Base-by-base conservation (phyloP, 192 early-diverging fungal genomes). In the Gaertneriomyces sp. region DNA sequence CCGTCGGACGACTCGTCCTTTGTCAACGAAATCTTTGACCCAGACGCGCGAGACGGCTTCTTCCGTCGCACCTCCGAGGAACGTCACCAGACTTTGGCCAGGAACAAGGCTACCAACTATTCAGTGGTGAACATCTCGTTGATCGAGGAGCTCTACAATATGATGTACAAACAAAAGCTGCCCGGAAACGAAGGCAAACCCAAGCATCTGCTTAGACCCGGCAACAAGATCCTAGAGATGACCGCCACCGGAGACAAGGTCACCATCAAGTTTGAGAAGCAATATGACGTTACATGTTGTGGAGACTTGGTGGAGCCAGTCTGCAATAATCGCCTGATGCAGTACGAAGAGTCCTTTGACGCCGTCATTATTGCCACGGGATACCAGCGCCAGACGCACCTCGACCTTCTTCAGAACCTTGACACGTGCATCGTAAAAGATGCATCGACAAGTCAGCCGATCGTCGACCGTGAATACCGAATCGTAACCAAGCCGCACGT, bases 21-120 rank as follows among this genome's bases (percentile, higher is more conserved):
- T 63, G 71, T 72, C 58, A 72, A 72, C 68, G 67, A 70, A 25
- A 51, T 72, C 7, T 72, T 72, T 69, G 47, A 72, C 47, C 66
- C 68, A 2, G 61, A 61, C n/a, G 1, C 16, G 2, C 55, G 49
- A 3, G 71, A 72, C 49, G 16, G 9, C 8, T 72, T 70, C 46
- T 72, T 54, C 53, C 11, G 16, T 7, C 19, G n/a, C 56, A 44
- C 61, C 6, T 7, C 40, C 43, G 44, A 60, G 19, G 11, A 55
- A 16, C 55, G 68, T 16, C 7, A 9, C 0, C 11, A 57, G 4
- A 7, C 12, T 38, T 51, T 73, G 12, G 8, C 11, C 4, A 14
- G 50, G n/a, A 39, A 71, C 53, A 7, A 10, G 7, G 54, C 54
- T 20, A 72, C 71, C 2, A 72, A 72, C 69, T 72, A 72, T 52